Conservation (phyloP, 257 asterid species). For the Linaria vulgaris region DNA sequence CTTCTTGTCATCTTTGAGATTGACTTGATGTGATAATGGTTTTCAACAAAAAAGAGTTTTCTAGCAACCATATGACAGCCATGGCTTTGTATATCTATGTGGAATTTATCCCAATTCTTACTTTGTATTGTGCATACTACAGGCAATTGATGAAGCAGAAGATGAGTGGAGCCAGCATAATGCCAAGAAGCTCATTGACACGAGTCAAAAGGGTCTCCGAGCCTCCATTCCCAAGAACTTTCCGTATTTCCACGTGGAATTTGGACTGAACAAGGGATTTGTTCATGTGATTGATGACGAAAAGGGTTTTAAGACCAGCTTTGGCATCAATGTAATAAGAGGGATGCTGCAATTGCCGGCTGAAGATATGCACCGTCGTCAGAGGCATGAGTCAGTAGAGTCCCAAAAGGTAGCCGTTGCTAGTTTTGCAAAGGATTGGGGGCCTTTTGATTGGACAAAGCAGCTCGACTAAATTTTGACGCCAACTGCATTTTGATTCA, state of each 20-base stretch:
- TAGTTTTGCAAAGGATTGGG: conserved; percentile 64
- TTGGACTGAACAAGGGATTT: conserved; percentile 75
- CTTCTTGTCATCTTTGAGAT: neutral
- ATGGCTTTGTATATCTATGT: too few relatives aligned
- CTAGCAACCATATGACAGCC: neutral
- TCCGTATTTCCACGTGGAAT: conserved; percentile 94
- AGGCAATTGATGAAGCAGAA: conserved; percentile 98
- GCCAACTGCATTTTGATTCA: too few relatives aligned
- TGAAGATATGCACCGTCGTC: conserved; percentile 87
- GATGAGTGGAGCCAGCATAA: conserved; percentile 98
- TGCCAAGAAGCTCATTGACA: conserved; percentile 92
- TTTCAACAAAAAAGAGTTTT: neutral
- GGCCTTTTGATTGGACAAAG: conserved; percentile 88
- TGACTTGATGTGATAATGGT: neutral
- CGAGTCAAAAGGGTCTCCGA: conserved; percentile 78
- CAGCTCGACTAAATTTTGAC: conserved; percentile 33
- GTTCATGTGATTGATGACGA: conserved; percentile 97
- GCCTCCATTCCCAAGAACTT: conserved; percentile 89
- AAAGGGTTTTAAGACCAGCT: conserved; percentile 64
- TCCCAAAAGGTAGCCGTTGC: conserved; percentile 70
- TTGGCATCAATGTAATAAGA: conserved; percentile 76
- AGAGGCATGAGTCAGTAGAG: conserved; percentile 65
- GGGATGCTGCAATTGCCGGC: conserved; percentile 80
- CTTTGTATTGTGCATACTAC: conserved; percentile 14
- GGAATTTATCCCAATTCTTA: too few relatives aligned